Percentiles rank a stretch among this genome's conserved stretches.
These are phyloP conservation scores for Kickxella alabastrina DNA, from an alignment of 192 early-diverging fungal genomes.

Conservation along the genomic window DNA sequence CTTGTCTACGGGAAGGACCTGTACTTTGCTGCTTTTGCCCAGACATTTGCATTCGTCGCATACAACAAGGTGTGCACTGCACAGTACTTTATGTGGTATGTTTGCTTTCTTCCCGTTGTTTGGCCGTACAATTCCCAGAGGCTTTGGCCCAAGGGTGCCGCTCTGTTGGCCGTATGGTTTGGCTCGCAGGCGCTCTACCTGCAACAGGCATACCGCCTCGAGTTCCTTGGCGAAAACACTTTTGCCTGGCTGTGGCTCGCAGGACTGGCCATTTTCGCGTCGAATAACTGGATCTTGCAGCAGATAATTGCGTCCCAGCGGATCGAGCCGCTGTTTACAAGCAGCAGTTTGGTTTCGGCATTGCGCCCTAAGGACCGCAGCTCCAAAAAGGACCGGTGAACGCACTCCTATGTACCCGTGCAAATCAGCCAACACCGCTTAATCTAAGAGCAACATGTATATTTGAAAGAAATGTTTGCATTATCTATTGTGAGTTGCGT, in stretches of 20 bases:
- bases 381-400: too few relatives aligned
- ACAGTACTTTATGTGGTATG: slow-evolving; percentile 99
- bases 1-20: slow-evolving; percentile 74
- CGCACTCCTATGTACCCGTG: too few relatives aligned
- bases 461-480: too few relatives aligned
- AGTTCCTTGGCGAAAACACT: slow-evolving; percentile 83
- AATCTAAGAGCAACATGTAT: neutral
- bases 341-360: neutral
- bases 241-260: slow-evolving; percentile 73
- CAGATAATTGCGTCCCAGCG: slow-evolving; percentile 35
- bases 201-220: slow-evolving; percentile 78
- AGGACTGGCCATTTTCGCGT: slow-evolving; percentile 64
- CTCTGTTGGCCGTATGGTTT: slow-evolving; percentile 66
- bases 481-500: too few relatives aligned
- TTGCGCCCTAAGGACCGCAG: too few relatives aligned
- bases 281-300: slow-evolving; percentile 71
- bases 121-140: slow-evolving; percentile 60
- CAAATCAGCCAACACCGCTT: too few relatives aligned
- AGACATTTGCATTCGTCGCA: slow-evolving; percentile 95
- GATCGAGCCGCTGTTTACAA: slow-evolving; percentile 20
- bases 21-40: slow-evolving; percentile 83
- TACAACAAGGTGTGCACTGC: slow-evolving; percentile 97
- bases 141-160: slow-evolving; percentile 52
- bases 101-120: slow-evolving; percentile 84
- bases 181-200: slow-evolving; percentile 81